Evolutionary conservation across 495 filamentous ascomycete genomes (phyloP).

Genomic region (Clohesyomyces aquaticus): DNA sequence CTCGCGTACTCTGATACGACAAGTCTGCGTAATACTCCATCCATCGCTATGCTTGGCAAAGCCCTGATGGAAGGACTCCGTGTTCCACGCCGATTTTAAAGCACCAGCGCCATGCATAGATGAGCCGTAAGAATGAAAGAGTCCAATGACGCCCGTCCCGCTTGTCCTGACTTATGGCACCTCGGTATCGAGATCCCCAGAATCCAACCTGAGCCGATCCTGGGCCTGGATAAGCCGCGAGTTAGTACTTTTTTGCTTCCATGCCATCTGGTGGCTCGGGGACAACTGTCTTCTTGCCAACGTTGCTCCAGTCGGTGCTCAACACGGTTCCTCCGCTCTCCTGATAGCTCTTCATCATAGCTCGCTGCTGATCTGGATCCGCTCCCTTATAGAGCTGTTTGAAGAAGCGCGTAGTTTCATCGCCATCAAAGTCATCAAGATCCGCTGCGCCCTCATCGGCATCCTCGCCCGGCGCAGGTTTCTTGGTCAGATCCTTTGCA

Average conservation of each 20-base stretch:
- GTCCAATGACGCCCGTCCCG: too few relatives aligned
- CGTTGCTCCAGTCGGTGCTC: constrained; percentile 92
- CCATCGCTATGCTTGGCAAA: constrained; percentile 3
- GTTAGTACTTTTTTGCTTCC: constrained; percentile 62
- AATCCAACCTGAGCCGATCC: too few relatives aligned
- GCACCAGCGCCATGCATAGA: constrained; percentile 9
- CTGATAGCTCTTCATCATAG: constrained; percentile 96
- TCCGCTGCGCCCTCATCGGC: constrained; percentile 53
- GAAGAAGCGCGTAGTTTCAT: constrained; percentile 84
- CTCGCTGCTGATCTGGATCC: constrained; percentile 77
- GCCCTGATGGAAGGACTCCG: not conserved
- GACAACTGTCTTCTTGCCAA: constrained; percentile 71
- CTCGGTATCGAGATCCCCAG: too few relatives aligned
- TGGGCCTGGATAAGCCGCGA: too few relatives aligned
- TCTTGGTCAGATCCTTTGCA: constrained; percentile 57
- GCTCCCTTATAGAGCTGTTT: constrained; percentile 84
- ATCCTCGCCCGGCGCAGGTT: constrained; percentile 38
- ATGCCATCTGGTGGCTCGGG: constrained; percentile 76
- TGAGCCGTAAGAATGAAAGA: not conserved
- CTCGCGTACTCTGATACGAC: not conserved
- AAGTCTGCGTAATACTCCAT: too few relatives aligned
- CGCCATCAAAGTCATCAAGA: constrained; percentile 65
- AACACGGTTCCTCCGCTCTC: constrained; percentile 93
- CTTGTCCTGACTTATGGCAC: too few relatives aligned
- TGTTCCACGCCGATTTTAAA: constrained; percentile 1